These are phyloP conservation scores for Scleroderma bovista DNA, from an alignment of 768 basidiomycete species.

Conservation along the genomic window DNA sequence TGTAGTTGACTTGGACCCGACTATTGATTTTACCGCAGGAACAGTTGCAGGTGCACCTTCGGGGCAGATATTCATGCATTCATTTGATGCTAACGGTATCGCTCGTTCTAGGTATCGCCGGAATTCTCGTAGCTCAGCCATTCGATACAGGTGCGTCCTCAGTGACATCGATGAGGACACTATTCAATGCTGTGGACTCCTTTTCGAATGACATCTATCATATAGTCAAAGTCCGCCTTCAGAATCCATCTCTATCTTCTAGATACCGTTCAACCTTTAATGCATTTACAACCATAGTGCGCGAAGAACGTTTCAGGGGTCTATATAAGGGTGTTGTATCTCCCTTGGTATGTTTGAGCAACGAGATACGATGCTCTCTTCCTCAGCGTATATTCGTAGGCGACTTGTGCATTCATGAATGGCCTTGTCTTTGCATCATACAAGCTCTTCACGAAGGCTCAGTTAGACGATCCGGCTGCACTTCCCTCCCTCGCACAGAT, in stretches of 20 bases:
- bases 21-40: constrained; percentile 75
- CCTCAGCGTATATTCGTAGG: constrained; percentile 32
- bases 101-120: constrained; percentile 44
- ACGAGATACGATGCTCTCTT: neutral
- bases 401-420: constrained; percentile 71
- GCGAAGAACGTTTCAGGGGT: constrained; percentile 63
- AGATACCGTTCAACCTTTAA: constrained; percentile 62
- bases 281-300: constrained; percentile 61
- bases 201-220: neutral
- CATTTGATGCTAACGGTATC: neutral
- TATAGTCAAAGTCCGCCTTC: constrained; percentile 76
- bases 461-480: constrained; percentile 41
- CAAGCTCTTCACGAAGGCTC: constrained; percentile 67
- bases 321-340: constrained; percentile 76
- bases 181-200: neutral
- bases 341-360: constrained; percentile 56
- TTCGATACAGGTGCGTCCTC: constrained; percentile 57
- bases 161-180: neutral
- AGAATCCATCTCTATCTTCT: constrained; percentile 51
- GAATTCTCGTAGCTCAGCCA: constrained; percentile 68
- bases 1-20: constrained; percentile 46
- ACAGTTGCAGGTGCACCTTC: constrained; percentile 51
- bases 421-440: constrained; percentile 86
- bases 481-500: constrained; percentile 69
- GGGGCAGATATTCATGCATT: neutral